Base-by-base conservation (phyloP, 257 asterid genomes). In the Verbascum thapsus region DNA sequence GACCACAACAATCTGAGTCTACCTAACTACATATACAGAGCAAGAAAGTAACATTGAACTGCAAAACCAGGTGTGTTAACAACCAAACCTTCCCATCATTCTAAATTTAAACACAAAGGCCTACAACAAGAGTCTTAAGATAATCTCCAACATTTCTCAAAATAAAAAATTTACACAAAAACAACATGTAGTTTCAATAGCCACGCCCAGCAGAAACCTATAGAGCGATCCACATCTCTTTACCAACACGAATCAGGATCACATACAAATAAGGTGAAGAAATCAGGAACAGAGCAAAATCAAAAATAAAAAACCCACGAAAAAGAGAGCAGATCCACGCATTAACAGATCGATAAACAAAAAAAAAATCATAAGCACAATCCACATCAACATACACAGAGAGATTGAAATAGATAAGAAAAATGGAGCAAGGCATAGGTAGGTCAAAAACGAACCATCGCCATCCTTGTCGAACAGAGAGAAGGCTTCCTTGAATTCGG, bases 401-500 rank as follows among this genome's bases (percentile, higher is more conserved):
- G 6, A 20, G 34, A 16, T 23, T 2, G 32, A 45, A 20, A 56
- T 0, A 62, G 17, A 43, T 8, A 23, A 49, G 1, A 48, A 23
- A 3, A 50, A 19, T 12, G 0, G 10, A 5, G 5, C 1, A 34
- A 2, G 8, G 41, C 13, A 10, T 18, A 37, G 37, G 18, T 10
- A 61, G 45, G 56, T 34, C 2, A 64, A n/a, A n/a, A n/a, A n/a
- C 77, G 26, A 39, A 78, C 87, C 87, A 62, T 81, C 87, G 64
- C 87, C 87, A 63, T 81, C 87, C 82, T 81, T 81, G 69, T 81
- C 87, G 72, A 81, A 81, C 2, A 81, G 84, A 64, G 87, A 81
- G 75, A 81, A 81, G 11, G 87, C 87, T 73, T 81, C 87, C 80
- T 81, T 81, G 71, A 81, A 81, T 70, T 81, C 87, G 54, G 87